These are phyloP conservation scores for Mortierella hygrophila DNA, from an alignment of 192 early-diverging fungal species.

Conservation along the genomic window DNA sequence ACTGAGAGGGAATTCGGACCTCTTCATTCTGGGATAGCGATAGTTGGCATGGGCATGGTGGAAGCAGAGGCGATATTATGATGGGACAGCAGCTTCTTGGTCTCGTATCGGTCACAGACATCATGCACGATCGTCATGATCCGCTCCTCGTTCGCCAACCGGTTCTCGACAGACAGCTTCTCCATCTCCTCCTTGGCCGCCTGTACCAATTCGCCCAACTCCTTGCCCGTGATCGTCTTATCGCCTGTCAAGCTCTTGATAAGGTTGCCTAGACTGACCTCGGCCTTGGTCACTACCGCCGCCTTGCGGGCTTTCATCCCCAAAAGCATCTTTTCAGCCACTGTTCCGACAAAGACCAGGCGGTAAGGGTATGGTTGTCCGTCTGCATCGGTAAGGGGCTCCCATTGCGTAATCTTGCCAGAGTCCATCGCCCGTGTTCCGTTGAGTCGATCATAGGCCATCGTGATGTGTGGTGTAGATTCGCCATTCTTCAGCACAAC, in stretches of 20 bases:
- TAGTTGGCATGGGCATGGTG: not conserved
- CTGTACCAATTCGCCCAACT: conserved; percentile 21
- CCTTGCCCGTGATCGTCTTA: conserved; percentile 15
- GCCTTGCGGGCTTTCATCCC: conserved; percentile 29
- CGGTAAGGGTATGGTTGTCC: not conserved
- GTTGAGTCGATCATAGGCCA: conserved; percentile 44
- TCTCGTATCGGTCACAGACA: conserved; percentile 25
- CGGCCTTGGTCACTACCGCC: not conserved
- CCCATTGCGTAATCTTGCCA: conserved; percentile 25
- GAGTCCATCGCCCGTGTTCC: conserved; percentile 32
- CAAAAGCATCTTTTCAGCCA: conserved; percentile 32
- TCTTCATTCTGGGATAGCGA: not conserved
- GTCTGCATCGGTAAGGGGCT: not conserved
- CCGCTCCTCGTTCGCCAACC: conserved; percentile 22
- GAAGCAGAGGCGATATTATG: not conserved
- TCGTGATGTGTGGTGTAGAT: conserved; percentile 21
- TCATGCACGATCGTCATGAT: conserved; percentile 43
- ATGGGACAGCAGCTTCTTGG: not conserved
- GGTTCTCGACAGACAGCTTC: conserved; percentile 27
- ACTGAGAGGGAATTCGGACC: not conserved
- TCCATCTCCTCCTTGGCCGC: conserved; percentile 47
- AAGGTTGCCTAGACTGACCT: conserved; percentile 30
- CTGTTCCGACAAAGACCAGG: conserved; percentile 37
- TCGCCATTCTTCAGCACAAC: conserved; percentile 6
- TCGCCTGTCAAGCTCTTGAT: conserved; percentile 24